These are phyloP conservation scores for Gastrodia elata DNA, from an alignment of 106 monocot genomes.

Conservation along the genomic window DNA sequence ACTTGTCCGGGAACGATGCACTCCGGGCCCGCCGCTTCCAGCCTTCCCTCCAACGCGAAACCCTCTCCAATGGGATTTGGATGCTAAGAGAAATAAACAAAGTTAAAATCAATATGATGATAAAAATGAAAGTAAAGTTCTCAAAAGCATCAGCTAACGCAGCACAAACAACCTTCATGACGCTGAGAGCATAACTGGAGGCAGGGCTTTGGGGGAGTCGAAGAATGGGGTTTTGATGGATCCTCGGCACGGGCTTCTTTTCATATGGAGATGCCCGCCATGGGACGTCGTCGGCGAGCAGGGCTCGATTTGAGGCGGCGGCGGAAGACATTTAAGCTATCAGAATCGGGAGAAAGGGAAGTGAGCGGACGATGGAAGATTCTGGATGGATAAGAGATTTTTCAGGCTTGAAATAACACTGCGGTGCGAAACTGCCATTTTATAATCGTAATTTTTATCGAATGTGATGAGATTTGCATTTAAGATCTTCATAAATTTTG, in stretches of 20 bases:
- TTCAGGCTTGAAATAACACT: not conserved
- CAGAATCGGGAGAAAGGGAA: not conserved
- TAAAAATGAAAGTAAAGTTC: not conserved
- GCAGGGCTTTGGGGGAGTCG: constrained; percentile 42
- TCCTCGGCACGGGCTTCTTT: constrained; percentile 57
- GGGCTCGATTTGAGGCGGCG: constrained; percentile 15
- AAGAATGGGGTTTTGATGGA: constrained; percentile 77
- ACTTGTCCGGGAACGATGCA: constrained; percentile 81
- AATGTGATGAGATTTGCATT: too few relatives aligned
- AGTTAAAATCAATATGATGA: not conserved
- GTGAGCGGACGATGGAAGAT: not conserved
- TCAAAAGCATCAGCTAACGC: not conserved
- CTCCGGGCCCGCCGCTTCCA: constrained; percentile 83
- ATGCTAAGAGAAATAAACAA: constrained; percentile 24
- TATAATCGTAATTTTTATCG: too few relatives aligned
- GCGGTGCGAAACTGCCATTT: too few relatives aligned
- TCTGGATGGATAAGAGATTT: not conserved
- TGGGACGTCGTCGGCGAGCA: constrained; percentile 83
- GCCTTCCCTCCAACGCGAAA: constrained; percentile 59
- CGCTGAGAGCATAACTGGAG: constrained; percentile 55
- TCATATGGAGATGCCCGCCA: constrained; percentile 57
- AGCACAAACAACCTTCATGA: constrained; percentile 47
- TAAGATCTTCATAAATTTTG: too few relatives aligned
- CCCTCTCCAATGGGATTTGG: constrained; percentile 75
- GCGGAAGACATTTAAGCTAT: not conserved